Percentiles rank a stretch among this genome's conserved stretches.
Evolutionary conservation across 495 filamentous ascomycete genomes (phyloP).

Genomic region (Arthonia radiata): DNA sequence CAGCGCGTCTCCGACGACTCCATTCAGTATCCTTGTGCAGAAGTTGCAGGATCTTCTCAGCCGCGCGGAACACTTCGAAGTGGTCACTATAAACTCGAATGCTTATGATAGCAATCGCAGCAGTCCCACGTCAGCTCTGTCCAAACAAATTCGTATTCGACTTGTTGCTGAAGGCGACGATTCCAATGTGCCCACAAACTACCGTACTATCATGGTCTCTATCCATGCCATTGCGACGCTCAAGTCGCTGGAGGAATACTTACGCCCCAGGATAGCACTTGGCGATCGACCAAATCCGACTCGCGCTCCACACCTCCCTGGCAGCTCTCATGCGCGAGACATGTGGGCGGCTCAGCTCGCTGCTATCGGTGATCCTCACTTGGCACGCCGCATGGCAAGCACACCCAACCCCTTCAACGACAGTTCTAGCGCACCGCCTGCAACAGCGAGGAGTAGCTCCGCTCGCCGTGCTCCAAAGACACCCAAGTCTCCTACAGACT

Average conservation of each 20-base stretch:
- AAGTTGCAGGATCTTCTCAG: constrained; percentile 93
- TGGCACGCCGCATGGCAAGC: constrained; percentile 5
- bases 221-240: constrained; percentile 98
- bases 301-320: background rate
- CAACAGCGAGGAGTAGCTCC: constrained; percentile 8
- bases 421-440: constrained; percentile 4
- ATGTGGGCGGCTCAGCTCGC: constrained; percentile 4
- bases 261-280: constrained; percentile 67
- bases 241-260: constrained; percentile 88
- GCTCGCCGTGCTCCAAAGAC: constrained; percentile 9
- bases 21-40: constrained; percentile 74
- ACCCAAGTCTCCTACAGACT: constrained; percentile 18
- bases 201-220: constrained; percentile 85
- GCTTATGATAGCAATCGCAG: constrained; percentile 76
- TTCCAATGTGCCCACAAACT: constrained; percentile 60
- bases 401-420: constrained; percentile 1
- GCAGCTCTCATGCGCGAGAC: no score
- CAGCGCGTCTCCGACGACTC: constrained; percentile 41
- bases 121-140: constrained; percentile 85
- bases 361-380: constrained; percentile 5
- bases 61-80: constrained; percentile 92
- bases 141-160: constrained; percentile 80
- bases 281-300: constrained; percentile 39
- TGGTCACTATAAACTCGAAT: constrained; percentile 83
- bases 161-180: constrained; percentile 78